Percentiles rank a stretch among this genome's conserved stretches.
Evolutionary conservation across 169 alveolate species (phyloP).

Genomic region (Cyclospora cayetanensis): DNA sequence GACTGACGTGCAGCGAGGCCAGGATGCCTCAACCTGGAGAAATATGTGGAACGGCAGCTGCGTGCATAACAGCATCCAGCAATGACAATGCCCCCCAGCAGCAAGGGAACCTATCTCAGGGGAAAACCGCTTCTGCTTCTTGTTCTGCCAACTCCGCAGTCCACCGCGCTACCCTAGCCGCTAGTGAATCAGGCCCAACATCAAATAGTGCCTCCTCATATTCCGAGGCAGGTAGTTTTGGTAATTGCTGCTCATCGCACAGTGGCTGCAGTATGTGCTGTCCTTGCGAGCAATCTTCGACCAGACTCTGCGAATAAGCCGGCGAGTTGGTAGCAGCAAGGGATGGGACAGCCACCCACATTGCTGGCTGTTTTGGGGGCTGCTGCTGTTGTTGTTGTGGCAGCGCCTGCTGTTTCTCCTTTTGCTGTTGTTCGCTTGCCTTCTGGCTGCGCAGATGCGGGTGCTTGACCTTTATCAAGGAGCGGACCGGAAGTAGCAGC

Average conservation of each 20-base stretch:
- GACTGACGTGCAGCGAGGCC: too few relatives aligned
- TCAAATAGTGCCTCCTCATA: not conserved
- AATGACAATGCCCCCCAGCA: not conserved
- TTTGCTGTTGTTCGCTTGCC: not conserved
- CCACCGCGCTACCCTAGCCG: constrained; percentile 11
- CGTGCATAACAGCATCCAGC: too few relatives aligned
- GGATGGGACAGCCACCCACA: not conserved
- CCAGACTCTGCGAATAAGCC: too few relatives aligned
- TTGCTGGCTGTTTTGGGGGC: not conserved
- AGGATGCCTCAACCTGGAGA: too few relatives aligned
- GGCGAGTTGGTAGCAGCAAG: not conserved
- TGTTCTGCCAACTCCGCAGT: not conserved
- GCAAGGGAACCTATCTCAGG: not conserved
- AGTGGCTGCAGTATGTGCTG: not conserved
- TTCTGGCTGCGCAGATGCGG: too few relatives aligned
- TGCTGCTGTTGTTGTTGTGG: not conserved
- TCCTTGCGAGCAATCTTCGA: too few relatives aligned
- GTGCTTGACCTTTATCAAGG: not conserved
- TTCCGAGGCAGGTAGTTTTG: not conserved
- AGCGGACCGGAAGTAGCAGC: not conserved
- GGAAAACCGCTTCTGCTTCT: not conserved
- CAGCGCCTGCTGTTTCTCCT: not conserved
- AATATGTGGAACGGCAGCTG: too few relatives aligned
- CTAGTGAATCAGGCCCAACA: constrained; percentile 9
- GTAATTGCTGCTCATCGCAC: not conserved